These are phyloP conservation scores for Lepidium sativum DNA, from an alignment of 345 rosid genomes.

Conservation along the genomic window DNA sequence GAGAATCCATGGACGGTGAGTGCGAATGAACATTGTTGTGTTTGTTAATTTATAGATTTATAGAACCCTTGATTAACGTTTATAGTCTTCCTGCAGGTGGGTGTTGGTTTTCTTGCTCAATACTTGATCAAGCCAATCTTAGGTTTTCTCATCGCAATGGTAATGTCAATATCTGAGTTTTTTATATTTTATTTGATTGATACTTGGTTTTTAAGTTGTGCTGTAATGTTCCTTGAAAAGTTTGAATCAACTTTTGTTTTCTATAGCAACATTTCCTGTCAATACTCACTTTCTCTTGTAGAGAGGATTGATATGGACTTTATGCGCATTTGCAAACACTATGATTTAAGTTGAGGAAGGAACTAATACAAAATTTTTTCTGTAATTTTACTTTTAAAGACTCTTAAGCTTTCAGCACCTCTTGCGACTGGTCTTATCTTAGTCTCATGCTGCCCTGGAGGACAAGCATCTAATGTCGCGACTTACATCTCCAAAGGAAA, in stretches of 20 bases:
- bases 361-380: not conserved
- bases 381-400: constrained; percentile 33
- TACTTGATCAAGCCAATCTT: constrained; percentile 79
- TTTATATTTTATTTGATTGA: not conserved
- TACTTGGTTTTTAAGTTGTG: not conserved
- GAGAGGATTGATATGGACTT: not conserved
- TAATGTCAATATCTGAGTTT: constrained; percentile 14
- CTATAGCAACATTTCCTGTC: not conserved
- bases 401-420: constrained; percentile 82
- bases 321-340: not conserved
- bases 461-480: constrained; percentile 96
- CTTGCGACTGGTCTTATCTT: constrained; percentile 95
- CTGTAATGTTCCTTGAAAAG: not conserved
- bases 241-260: not conserved
- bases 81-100: constrained; percentile 56
- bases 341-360: not conserved
- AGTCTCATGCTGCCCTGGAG: constrained; percentile 98
- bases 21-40: not conserved
- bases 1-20: constrained; percentile 99
- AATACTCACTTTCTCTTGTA: not conserved
- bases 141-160: constrained; percentile 81
- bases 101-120: constrained; percentile 91
- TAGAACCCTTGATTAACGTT: not conserved
- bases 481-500: constrained; percentile 94
- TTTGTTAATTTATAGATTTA: not conserved